Conservation (phyloP, 192 early-diverging fungal species). For the Umbelopsis sp. region DNA sequence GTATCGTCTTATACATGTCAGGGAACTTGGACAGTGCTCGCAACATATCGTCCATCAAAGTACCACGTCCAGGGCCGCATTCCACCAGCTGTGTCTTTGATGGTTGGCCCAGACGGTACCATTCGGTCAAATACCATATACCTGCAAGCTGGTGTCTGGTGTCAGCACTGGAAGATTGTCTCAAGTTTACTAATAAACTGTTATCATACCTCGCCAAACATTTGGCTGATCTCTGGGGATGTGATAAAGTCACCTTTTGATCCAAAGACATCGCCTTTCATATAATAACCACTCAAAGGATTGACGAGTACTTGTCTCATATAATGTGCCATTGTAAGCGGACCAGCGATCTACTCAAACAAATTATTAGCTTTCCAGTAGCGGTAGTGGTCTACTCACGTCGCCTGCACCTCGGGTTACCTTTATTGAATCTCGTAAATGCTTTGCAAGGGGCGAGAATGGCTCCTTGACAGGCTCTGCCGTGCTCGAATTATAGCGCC, state of each 20-base stretch:
- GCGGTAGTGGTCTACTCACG: background rate
- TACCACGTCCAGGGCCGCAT: constrained; percentile 94
- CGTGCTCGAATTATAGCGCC: background rate
- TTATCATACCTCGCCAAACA: constrained; percentile 89
- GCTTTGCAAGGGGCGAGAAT: constrained; percentile 56
- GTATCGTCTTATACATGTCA: constrained; percentile 62
- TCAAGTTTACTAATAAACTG: background rate
- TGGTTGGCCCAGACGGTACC: constrained; percentile 73
- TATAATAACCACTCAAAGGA: constrained; percentile 93
- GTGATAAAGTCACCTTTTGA: constrained; percentile 92
- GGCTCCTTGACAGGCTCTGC: constrained; percentile 46
- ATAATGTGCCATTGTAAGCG: constrained; percentile 82
- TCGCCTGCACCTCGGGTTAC: constrained; percentile 18
- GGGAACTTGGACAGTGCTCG: constrained; percentile 72
- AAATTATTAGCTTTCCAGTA: background rate
- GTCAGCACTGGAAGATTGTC: background rate
- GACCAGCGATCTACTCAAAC: constrained; percentile 56
- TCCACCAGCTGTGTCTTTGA: constrained; percentile 64
- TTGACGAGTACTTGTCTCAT: constrained; percentile 88
- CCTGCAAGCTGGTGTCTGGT: constrained; percentile 63
- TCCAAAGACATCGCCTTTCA: constrained; percentile 90
- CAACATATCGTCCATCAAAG: constrained; percentile 91
- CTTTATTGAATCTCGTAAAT: constrained; percentile 62
- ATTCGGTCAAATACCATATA: constrained; percentile 87
- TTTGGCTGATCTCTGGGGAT: constrained; percentile 96